Evolutionary conservation across 257 asterid species (phyloP).

Genomic region (Rubia yunnanensis): DNA sequence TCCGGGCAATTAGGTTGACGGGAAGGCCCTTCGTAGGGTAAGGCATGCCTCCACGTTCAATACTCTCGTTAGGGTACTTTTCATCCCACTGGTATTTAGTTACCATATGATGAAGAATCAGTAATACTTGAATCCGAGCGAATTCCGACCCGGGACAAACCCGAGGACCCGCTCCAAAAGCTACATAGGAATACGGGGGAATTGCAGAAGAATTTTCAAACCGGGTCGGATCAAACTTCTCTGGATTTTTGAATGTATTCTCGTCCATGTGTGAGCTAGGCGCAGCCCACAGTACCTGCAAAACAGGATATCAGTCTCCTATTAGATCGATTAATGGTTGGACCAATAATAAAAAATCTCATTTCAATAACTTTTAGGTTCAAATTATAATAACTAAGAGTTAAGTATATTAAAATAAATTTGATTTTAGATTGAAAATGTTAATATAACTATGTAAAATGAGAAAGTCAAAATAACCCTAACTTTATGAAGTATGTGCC

Average conservation of each 20-base stretch:
- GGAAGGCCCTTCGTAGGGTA: conserved; percentile 6
- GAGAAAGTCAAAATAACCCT: too few species aligned
- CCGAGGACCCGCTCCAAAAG: conserved; percentile 12
- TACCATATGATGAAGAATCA: conserved; percentile 5
- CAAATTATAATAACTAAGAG: too few species aligned
- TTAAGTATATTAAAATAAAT: not conserved
- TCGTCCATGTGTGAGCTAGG: conserved; percentile 9
- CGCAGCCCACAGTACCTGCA: conserved; percentile 6
- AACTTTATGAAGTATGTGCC: too few species aligned
- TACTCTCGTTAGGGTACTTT: conserved; percentile 1
- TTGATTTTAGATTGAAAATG: too few species aligned
- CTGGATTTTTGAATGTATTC: conserved; percentile 7
- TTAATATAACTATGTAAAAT: too few species aligned
- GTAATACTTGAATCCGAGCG: conserved; percentile 4
- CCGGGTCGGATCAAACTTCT: conserved; percentile 8
- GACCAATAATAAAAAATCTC: too few species aligned
- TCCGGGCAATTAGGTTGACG: not conserved
- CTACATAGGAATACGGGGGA: conserved; percentile 4
- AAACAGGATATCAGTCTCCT: too few species aligned
- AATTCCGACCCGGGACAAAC: conserved; percentile 7
- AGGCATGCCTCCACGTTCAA: conserved; percentile 12
- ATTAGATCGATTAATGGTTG: too few species aligned
- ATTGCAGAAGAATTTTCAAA: conserved; percentile 7
- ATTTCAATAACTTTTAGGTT: too few species aligned
- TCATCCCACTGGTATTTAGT: conserved; percentile 6